phyloP scores from a whole-genome alignment of 2,329 filamentous ascomycete species.

The Hypomyces perniciosus region DNA sequence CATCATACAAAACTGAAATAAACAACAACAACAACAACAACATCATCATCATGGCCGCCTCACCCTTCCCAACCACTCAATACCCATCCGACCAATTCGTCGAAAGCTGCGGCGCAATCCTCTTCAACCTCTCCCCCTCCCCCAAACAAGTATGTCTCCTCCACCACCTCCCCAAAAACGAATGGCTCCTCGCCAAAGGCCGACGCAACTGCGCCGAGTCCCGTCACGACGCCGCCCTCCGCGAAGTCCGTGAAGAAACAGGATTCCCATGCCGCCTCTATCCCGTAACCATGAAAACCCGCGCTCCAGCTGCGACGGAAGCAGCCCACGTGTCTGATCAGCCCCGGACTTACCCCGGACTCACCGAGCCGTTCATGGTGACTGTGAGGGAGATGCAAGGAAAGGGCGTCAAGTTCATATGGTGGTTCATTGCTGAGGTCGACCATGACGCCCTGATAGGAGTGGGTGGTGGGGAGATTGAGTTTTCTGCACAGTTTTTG shows the following conservation, averaged over 20 bases:
- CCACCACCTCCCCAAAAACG: not conserved
- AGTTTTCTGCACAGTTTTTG: conserved; percentile 9
- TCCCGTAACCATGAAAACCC: not conserved
- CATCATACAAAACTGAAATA: no score
- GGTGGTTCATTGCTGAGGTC: conserved; percentile 11
- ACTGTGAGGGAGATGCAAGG: conserved; percentile 4
- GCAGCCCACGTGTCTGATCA: conserved; percentile 11
- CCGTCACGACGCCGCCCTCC: conserved; percentile 11
- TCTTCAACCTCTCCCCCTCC: conserved; percentile 13
- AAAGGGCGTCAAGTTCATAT: conserved; percentile 11
- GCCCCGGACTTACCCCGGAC: conserved; percentile 14
- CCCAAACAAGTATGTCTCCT: conserved; percentile 13
- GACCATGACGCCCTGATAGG: not conserved
- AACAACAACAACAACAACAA: no score
- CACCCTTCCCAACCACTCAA: not conserved
- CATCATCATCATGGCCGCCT: not conserved
- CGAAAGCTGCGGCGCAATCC: conserved; percentile 14
- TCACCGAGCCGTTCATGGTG: conserved; percentile 14
- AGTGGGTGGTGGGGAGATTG: not conserved
- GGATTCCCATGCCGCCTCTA: not conserved
- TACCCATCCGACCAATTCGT: conserved; percentile 11
- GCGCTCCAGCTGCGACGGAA: not conserved
- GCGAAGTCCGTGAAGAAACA: conserved; percentile 14
- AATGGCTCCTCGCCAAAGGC: conserved; percentile 16
- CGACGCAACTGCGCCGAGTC: conserved; percentile 14